Conservation (phyloP, 1,139 yeast genomes). For the Zygosaccharomyces pseudobailii region DNA sequence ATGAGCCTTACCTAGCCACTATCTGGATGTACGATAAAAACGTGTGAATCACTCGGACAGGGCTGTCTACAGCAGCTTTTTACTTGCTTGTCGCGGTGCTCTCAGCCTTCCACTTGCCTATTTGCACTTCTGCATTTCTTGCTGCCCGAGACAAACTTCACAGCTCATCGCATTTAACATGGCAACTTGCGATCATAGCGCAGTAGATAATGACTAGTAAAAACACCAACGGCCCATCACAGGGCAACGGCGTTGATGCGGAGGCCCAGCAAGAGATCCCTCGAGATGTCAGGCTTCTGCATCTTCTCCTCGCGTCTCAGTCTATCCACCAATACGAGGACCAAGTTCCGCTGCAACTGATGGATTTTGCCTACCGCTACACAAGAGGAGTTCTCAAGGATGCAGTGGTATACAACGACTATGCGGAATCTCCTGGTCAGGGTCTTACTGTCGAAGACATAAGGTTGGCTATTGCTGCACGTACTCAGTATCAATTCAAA, state of each 20-base stretch:
- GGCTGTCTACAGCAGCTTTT: no score
- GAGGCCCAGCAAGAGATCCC: conserved; percentile 45
- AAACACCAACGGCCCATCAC: neutral
- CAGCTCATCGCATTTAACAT: neutral
- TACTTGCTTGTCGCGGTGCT: no score
- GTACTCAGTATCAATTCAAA: conserved; percentile 90
- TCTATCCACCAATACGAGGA: conserved; percentile 91
- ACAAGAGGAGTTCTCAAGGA: conserved; percentile 83
- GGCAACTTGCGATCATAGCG: neutral
- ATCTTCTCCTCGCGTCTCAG: conserved; percentile 87
- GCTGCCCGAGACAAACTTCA: neutral
- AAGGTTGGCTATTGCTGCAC: conserved; percentile 85
- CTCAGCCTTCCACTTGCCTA: no score
- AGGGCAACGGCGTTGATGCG: neutral
- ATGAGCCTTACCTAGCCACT: no score
- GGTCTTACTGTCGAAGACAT: conserved; percentile 79
- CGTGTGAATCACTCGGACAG: no score
- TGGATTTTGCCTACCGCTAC: conserved; percentile 93
- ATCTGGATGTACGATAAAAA: no score
- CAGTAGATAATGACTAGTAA: neutral
- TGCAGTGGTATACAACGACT: conserved; percentile 84
- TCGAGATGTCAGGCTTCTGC: conserved; percentile 85
- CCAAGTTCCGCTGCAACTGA: conserved; percentile 87
- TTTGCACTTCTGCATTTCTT: no score
- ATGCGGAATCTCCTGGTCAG: conserved; percentile 37